Percentiles rank a stretch among this genome's conserved stretches.
Evolutionary conservation across 2,329 filamentous ascomycete species (phyloP).

Genomic region (Neonectria coccinea): DNA sequence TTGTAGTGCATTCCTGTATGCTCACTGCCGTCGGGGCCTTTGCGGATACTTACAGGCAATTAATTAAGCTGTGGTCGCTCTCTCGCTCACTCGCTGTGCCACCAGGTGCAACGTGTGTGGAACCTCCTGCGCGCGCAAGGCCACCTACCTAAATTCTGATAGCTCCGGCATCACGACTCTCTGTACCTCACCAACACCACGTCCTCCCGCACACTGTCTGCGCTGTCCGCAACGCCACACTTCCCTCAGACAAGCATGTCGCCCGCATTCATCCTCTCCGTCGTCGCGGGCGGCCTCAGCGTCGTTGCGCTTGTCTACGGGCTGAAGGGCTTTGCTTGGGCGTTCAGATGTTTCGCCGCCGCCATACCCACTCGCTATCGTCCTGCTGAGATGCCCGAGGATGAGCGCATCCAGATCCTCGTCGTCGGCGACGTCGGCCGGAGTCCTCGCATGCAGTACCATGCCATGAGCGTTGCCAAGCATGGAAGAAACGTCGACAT

Average conservation of each 20-base stretch:
- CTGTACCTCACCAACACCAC: conserved; percentile 9
- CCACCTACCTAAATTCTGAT: conserved; percentile 11
- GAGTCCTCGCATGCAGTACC: conserved; percentile 98
- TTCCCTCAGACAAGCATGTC: conserved; percentile 34
- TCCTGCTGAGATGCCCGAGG: conserved; percentile 50
- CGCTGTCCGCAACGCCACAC: conserved; percentile 24
- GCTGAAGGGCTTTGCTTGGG: conserved; percentile 37
- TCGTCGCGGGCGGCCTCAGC: conserved; percentile 50
- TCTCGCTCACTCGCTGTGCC: not conserved
- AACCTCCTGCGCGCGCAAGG: conserved; percentile 21
- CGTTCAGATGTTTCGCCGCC: conserved; percentile 38
- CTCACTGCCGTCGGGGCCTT: not conserved
- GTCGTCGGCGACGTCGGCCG: conserved; percentile 95
- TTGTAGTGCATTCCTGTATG: not conserved
- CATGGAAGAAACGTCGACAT: conserved; percentile 84
- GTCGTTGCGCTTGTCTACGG: conserved; percentile 48
- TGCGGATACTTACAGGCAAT: conserved; percentile 8
- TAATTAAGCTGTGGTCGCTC: conserved; percentile 6
- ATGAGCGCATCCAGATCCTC: conserved; percentile 77
- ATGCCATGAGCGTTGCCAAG: conserved; percentile 90
- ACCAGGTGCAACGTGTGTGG: conserved; percentile 10
- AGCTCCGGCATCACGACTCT: conserved; percentile 6
- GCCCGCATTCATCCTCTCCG: conserved; percentile 50
- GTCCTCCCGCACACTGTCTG: conserved; percentile 22
- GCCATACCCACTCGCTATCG: conserved; percentile 52